Percentiles rank a stretch among this genome's conserved stretches.
phyloP scores from a whole-genome alignment of 768 basidiomycete species.

The Rhizopogon rudus region DNA sequence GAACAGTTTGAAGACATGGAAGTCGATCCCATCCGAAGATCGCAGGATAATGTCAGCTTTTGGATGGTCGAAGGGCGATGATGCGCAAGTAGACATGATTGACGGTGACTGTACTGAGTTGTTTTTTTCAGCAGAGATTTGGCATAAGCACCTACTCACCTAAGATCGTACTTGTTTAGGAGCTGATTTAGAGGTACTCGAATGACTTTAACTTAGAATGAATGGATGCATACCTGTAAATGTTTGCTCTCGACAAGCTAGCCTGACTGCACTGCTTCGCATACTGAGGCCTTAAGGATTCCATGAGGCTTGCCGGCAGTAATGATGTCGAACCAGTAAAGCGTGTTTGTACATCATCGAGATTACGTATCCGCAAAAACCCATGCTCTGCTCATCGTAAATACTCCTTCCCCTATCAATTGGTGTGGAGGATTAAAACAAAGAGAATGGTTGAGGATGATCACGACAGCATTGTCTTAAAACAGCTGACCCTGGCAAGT shows the following conservation, averaged over 20 bases:
- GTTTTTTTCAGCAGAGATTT: not conserved
- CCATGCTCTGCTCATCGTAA: too few species aligned
- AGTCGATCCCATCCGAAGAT: conserved; percentile 9
- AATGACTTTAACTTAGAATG: not conserved
- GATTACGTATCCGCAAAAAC: too few species aligned
- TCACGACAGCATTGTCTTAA: too few species aligned
- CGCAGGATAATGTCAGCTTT: conserved; percentile 11
- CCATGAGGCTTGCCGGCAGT: not conserved
- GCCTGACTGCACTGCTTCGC: not conserved
- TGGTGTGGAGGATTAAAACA: too few species aligned
- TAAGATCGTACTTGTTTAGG: not conserved
- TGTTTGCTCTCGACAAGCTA: not conserved
- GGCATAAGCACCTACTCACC: not conserved
- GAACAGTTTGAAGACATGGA: conserved; percentile 20
- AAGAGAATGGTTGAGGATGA: too few species aligned
- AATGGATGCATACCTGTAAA: not conserved
- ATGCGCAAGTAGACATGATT: conserved; percentile 3
- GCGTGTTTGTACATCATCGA: too few species aligned
- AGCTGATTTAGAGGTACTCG: not conserved
- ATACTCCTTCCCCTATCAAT: too few species aligned
- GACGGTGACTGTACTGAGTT: not conserved
- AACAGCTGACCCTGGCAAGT: too few species aligned
- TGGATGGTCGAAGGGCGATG: conserved; percentile 3
- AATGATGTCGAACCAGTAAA: not conserved
- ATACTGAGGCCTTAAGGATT: not conserved